Percentiles rank a stretch among this genome's conserved stretches.
Conservation (phyloP, 371 early-diverging fungal genomes). For the Entomophthora muscae region DNA sequence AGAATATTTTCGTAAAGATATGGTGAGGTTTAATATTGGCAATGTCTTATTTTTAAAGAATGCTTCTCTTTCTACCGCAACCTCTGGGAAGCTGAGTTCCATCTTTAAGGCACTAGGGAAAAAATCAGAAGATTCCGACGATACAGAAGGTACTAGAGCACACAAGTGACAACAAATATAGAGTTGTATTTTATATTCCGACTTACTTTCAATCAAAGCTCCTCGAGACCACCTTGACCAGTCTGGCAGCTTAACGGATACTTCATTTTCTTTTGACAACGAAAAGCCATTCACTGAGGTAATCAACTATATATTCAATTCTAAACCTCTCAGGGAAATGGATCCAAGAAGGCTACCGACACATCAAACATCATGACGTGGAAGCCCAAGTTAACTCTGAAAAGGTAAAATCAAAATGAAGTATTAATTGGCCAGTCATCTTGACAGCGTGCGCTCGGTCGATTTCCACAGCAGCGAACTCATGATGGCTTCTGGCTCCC, state of each 20-base stretch:
- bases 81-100: background rate
- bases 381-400: constrained; percentile 34
- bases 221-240: background rate
- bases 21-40: too few relatives aligned
- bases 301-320: background rate
- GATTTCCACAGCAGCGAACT: constrained; percentile 43
- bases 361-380: constrained; percentile 24
- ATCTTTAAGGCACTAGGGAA: constrained; percentile 7
- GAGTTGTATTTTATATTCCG: background rate
- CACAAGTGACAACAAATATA: too few relatives aligned
- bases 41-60: too few relatives aligned
- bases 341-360: background rate
- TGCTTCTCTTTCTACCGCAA: background rate
- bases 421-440: constrained; percentile 32
- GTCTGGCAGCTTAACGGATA: background rate
- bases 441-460: constrained; percentile 58
- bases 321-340: background rate
- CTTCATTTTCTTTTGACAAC: background rate
- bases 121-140: background rate
- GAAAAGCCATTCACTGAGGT: background rate
- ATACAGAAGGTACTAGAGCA: too few relatives aligned
- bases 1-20: background rate
- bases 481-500: constrained; percentile 51
- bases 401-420: constrained; percentile 14
- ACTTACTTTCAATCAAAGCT: background rate